Conservation (phyloP, 1,284 basidiomycete genomes). For the Trichosporon sp. region DNA sequence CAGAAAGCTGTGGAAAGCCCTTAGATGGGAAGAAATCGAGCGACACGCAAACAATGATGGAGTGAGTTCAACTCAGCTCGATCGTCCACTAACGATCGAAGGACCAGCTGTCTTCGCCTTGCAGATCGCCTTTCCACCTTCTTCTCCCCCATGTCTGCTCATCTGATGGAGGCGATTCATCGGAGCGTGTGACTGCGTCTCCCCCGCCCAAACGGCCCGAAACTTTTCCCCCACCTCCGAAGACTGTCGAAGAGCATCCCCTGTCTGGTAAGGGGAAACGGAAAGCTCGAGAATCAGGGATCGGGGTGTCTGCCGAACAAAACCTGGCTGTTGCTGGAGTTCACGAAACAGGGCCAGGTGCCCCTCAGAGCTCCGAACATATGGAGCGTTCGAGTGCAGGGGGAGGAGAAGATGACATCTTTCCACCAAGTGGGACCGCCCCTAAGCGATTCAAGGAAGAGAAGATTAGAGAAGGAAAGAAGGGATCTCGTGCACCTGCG, state of each 20-base stretch:
- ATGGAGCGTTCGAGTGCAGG: neutral
- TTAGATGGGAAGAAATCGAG: slow-evolving; percentile 46
- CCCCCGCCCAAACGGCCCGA: slow-evolving; percentile 31
- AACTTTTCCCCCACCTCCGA: slow-evolving; percentile 25
- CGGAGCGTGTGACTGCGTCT: neutral
- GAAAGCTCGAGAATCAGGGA: slow-evolving; percentile 13
- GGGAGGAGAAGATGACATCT: neutral
- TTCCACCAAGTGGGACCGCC: neutral
- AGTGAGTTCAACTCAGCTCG: slow-evolving; percentile 15
- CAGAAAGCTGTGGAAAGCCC: slow-evolving; percentile 42
- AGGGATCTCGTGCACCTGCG: neutral
- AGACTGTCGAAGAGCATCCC: neutral
- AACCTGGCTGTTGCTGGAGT: neutral
- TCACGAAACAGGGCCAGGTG: neutral
- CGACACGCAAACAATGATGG: slow-evolving; percentile 32
- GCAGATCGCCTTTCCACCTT: slow-evolving; percentile 41
- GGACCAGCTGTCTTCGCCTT: slow-evolving; percentile 16
- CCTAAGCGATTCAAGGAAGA: slow-evolving; percentile 4
- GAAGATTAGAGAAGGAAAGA: slow-evolving; percentile 7
- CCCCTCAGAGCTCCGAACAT: neutral
- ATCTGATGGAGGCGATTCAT: neutral
- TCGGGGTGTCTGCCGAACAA: neutral
- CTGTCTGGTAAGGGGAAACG: slow-evolving; percentile 26
- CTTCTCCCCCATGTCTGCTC: slow-evolving; percentile 40
- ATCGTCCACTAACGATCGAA: neutral